Conservation (phyloP, 176 grass and related monocot species). For the Elaeis guineensis region DNA sequence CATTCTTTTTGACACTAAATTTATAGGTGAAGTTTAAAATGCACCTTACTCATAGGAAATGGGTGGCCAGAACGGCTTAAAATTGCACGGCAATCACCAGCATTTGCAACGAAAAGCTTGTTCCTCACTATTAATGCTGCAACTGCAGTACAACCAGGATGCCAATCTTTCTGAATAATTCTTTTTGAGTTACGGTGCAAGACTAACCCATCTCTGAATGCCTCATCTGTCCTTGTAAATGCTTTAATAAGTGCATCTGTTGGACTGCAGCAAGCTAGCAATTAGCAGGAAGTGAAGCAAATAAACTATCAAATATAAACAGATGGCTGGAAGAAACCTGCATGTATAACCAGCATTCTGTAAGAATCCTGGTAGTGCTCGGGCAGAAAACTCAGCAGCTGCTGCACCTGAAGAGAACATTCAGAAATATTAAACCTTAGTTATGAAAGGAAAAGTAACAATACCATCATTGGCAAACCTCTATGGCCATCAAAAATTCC, state of each 20-base stretch:
- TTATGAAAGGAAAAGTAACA: constrained; percentile 4
- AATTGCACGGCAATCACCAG: constrained; percentile 93
- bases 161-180: constrained; percentile 65
- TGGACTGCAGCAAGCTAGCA: constrained; percentile 49
- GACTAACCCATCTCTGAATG: constrained; percentile 74
- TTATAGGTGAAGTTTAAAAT: too few species aligned
- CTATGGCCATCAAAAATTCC: constrained; percentile 97
- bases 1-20: too few species aligned
- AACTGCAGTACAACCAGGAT: constrained; percentile 90
- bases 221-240: constrained; percentile 60
- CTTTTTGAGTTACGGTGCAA: constrained; percentile 63
- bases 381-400: constrained; percentile 89
- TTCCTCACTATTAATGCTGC: constrained; percentile 68
- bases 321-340: constrained; percentile 33
- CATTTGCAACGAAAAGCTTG: constrained; percentile 93
- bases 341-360: constrained; percentile 32
- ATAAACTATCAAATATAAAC: constrained; percentile 1
- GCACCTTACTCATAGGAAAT: constrained; percentile 63
- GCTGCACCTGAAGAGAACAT: constrained; percentile 58
- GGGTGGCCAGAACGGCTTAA: constrained; percentile 62
- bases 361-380: constrained; percentile 74
- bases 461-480: constrained; percentile 36
- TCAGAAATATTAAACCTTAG: constrained; percentile 24
- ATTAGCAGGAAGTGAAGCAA: constrained; percentile 10
- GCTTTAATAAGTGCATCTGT: constrained; percentile 57